Percentiles rank a stretch among this genome's conserved stretches.
phyloP scores from a whole-genome alignment of 768 basidiomycete genomes.

The Termitomyces sp. region DNA sequence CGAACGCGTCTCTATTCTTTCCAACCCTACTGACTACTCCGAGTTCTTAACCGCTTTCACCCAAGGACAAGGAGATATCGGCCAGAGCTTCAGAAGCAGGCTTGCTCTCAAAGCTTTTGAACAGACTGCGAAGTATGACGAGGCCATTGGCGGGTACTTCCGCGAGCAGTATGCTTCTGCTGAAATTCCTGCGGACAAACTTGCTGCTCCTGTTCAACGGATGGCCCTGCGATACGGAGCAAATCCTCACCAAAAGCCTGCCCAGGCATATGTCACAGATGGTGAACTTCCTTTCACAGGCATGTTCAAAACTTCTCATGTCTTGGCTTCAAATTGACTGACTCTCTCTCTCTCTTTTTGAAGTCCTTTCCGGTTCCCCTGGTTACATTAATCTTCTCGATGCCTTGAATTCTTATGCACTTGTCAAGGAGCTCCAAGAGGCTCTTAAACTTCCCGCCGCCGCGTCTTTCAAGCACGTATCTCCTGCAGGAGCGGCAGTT shows the following conservation, averaged over 20 bases:
- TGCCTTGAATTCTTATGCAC: slow-evolving; percentile 93
- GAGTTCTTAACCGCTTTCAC: slow-evolving; percentile 77
- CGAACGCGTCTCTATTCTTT: slow-evolving; percentile 83
- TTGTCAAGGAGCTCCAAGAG: slow-evolving; percentile 90
- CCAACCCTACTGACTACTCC: slow-evolving; percentile 83
- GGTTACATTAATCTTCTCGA: slow-evolving; percentile 99
- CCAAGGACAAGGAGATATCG: slow-evolving; percentile 68
- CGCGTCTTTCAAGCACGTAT: slow-evolving; percentile 99
- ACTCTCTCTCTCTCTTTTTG: background rate
- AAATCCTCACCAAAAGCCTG: slow-evolving; percentile 98
- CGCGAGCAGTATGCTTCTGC: slow-evolving; percentile 89
- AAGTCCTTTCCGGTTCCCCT: slow-evolving; percentile 91
- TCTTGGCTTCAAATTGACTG: background rate
- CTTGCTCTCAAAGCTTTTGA: slow-evolving; percentile 97
- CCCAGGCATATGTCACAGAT: slow-evolving; percentile 88
- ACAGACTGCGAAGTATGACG: slow-evolving; percentile 92
- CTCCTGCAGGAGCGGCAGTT: slow-evolving; percentile 94
- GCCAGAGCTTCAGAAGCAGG: slow-evolving; percentile 62
- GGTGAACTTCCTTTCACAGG: slow-evolving; percentile 94
- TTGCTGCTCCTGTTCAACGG: slow-evolving; percentile 72
- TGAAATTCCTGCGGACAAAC: slow-evolving; percentile 55
- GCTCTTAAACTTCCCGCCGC: slow-evolving; percentile 89
- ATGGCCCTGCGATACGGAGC: slow-evolving; percentile 90
- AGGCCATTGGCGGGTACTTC: slow-evolving; percentile 95
- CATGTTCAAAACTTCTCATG: slow-evolving; percentile 19